A percentile compares a stretch with the other conserved stretches of the same genome.
phyloP scores from a whole-genome alignment of 2,329 filamentous ascomycete species.

The Trichoderma sp. region DNA sequence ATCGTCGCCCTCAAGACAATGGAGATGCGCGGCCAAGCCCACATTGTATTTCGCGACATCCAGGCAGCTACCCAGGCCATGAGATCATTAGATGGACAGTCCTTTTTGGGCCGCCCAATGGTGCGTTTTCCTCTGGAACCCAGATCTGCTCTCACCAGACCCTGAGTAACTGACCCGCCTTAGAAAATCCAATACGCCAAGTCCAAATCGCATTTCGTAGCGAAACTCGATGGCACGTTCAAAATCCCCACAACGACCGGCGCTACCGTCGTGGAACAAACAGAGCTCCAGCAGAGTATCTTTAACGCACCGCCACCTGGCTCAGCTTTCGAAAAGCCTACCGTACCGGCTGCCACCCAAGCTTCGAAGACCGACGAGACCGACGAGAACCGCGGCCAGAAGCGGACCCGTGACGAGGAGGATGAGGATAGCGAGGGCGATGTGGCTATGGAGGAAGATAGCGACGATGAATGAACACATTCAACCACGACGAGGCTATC shows the following conservation, averaged over 20 bases:
- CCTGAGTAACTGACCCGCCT: background rate
- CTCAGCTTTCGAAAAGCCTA: constrained; percentile 54
- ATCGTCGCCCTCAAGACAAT: constrained; percentile 85
- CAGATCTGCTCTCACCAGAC: background rate
- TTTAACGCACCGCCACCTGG: constrained; percentile 70
- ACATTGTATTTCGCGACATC: constrained; percentile 86
- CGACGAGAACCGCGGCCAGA: constrained; percentile 64
- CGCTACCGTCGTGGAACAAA: constrained; percentile 64
- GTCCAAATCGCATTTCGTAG: constrained; percentile 82
- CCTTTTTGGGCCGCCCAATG: constrained; percentile 83
- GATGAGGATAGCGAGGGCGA: constrained; percentile 71
- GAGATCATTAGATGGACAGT: constrained; percentile 82
- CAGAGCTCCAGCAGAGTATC: constrained; percentile 77
- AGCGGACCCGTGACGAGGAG: constrained; percentile 70
- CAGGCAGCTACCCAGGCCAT: constrained; percentile 94
- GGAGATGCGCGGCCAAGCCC: constrained; percentile 95
- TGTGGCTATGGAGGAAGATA: constrained; percentile 71
- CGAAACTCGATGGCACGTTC: constrained; percentile 91
- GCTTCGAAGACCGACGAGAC: constrained; percentile 56
- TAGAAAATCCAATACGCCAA: constrained; percentile 93
- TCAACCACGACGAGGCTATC: constrained; percentile 10
- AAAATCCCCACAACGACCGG: constrained; percentile 64
- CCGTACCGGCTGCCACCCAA: constrained; percentile 49
- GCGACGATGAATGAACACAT: constrained; percentile 66
- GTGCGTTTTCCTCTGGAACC: constrained; percentile 55